These are phyloP conservation scores for Canavalia gladiata DNA, from an alignment of 306 rosid genomes.

Conservation along the genomic window DNA sequence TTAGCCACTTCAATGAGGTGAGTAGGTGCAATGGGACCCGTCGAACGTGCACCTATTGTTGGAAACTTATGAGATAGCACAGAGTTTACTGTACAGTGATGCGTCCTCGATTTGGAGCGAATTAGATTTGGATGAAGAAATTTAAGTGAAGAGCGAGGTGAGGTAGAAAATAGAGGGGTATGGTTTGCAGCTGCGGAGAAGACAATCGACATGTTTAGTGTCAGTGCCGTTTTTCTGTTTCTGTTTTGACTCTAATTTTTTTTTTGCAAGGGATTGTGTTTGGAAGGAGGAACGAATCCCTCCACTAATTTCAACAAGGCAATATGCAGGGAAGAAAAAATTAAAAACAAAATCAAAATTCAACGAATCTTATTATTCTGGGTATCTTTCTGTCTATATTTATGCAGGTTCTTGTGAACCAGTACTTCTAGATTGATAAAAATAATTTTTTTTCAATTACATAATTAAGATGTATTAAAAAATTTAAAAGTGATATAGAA, in stretches of 20 bases:
- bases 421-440: too few species aligned
- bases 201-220: slow-evolving; percentile 54
- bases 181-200: slow-evolving; percentile 58
- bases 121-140: slow-evolving; percentile 35
- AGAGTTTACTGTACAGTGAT: slow-evolving; percentile 50
- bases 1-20: slow-evolving; percentile 85
- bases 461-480: too few species aligned
- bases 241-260: not conserved
- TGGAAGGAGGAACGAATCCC: not conserved
- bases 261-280: not conserved
- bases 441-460: too few species aligned
- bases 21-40: slow-evolving; percentile 68
- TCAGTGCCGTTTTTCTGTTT: not conserved
- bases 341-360: too few species aligned
- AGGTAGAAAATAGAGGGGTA: slow-evolving; percentile 48
- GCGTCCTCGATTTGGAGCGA: slow-evolving; percentile 48
- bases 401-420: too few species aligned
- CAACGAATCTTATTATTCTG: too few species aligned
- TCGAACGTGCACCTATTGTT: slow-evolving; percentile 69
- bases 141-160: slow-evolving; percentile 49
- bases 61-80: slow-evolving; percentile 68
- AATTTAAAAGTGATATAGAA: too few species aligned
- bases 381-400: too few species aligned
- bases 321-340: not conserved
- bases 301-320: not conserved